Percentiles rank a stretch among this genome's conserved stretches.
Evolutionary conservation across 805 yeast species (phyloP).

Genomic region (Monosporozyma solicola): DNA sequence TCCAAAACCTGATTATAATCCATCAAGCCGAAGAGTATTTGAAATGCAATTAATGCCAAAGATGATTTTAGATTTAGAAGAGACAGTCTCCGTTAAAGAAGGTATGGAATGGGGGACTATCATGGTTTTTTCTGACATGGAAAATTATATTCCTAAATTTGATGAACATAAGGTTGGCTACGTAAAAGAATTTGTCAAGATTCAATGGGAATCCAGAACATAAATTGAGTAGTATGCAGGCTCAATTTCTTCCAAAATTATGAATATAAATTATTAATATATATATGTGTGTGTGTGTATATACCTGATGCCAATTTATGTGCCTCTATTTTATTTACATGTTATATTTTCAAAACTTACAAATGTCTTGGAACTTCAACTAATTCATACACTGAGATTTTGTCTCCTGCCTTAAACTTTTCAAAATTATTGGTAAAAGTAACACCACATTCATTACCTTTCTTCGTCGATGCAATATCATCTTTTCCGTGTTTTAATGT

Average conservation of each 20-base stretch:
- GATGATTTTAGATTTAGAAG: slow-evolving; percentile 74
- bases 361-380: slow-evolving; percentile 46
- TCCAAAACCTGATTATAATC: slow-evolving; percentile 55
- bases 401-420: slow-evolving; percentile 65
- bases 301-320: slow-evolving; percentile 2
- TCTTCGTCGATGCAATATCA: slow-evolving; percentile 64
- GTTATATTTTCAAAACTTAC: not conserved
- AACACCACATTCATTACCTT: slow-evolving; percentile 88
- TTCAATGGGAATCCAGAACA: slow-evolving; percentile 63
- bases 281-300: not conserved
- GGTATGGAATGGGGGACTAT: slow-evolving; percentile 99
- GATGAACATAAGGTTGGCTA: slow-evolving; percentile 69
- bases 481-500: slow-evolving; percentile 77
- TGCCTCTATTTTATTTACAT: slow-evolving; percentile 12
- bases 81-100: slow-evolving; percentile 37
- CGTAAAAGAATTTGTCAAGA: slow-evolving; percentile 71
- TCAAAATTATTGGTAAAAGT: slow-evolving; percentile 55
- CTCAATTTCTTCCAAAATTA: not conserved
- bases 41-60: slow-evolving; percentile 95
- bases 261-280: not conserved
- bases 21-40: slow-evolving; percentile 51
- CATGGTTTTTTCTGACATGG: slow-evolving; percentile 65
- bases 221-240: not conserved
- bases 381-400: slow-evolving; percentile 64
- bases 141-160: slow-evolving; percentile 49